phyloP scores from a whole-genome alignment of 352 stramenopile species.

The Phytophthora tentaculata region DNA sequence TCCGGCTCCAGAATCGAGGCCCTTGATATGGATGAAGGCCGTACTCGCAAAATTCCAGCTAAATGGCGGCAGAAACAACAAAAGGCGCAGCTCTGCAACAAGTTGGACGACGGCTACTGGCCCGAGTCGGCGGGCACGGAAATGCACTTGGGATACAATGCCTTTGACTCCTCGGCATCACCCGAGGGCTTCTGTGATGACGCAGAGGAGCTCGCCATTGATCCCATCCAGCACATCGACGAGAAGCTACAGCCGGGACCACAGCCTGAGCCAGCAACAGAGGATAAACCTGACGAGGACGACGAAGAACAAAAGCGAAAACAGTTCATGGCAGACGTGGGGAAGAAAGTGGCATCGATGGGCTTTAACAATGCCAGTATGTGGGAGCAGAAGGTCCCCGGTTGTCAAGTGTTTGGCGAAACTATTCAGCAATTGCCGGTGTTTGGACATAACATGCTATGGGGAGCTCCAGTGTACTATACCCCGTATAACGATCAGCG shows the following conservation, averaged over 20 bases:
- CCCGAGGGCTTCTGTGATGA: conserved; percentile 47
- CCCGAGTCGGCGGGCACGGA: conserved; percentile 28
- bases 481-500: conserved; percentile 8
- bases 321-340: conserved; percentile 21
- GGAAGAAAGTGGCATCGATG: conserved; percentile 27
- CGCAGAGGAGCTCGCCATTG: not conserved
- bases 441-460: conserved; percentile 9
- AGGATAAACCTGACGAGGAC: conserved; percentile 2
- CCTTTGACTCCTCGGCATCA: conserved; percentile 51
- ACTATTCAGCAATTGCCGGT: conserved; percentile 1
- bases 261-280: not conserved
- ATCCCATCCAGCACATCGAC: not conserved
- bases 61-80: conserved; percentile 33
- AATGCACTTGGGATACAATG: conserved; percentile 49
- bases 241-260: not conserved
- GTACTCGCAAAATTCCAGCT: conserved; percentile 43
- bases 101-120: conserved; percentile 33
- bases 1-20: conserved; percentile 10
- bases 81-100: conserved; percentile 10
- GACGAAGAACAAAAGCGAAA: conserved; percentile 11
- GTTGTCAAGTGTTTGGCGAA: conserved; percentile 1
- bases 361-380: conserved; percentile 34
- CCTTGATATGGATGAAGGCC: conserved; percentile 29
- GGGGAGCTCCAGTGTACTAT: conserved; percentile 19
- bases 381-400: conserved; percentile 38